phyloP scores from a whole-genome alignment of 2,329 filamentous ascomycete genomes.

The Penicillium expansum region DNA sequence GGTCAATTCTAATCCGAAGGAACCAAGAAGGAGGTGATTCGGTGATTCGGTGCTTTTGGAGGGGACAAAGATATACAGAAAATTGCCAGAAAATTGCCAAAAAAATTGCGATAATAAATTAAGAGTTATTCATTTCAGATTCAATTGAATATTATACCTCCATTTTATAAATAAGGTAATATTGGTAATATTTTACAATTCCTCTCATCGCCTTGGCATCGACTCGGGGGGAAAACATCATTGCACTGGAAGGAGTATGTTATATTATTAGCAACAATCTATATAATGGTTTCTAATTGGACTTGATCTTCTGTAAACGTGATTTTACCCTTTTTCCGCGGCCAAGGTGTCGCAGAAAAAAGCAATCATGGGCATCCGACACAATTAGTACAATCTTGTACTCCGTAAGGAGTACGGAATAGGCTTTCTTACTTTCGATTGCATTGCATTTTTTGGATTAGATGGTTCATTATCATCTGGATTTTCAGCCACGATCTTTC shows the following conservation, averaged over 20 bases:
- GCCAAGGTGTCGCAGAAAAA: neutral
- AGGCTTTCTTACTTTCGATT: neutral
- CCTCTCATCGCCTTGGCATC: neutral
- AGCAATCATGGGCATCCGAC: neutral
- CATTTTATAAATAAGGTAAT: neutral
- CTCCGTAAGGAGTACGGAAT: too few species aligned
- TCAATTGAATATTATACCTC: neutral
- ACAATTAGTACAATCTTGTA: neutral
- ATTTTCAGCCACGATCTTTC: neutral
- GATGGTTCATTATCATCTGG: neutral
- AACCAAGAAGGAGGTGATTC: neutral
- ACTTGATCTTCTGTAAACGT: neutral
- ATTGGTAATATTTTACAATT: neutral
- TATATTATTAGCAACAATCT: constrained; percentile 2
- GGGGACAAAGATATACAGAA: neutral
- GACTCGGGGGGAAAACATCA: neutral
- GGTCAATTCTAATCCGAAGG: constrained; percentile 1
- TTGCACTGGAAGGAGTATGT: neutral
- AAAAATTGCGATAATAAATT: neutral
- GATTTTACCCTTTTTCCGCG: neutral
- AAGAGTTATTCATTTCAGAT: neutral
- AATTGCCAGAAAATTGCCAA: neutral
- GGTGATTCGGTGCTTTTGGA: neutral
- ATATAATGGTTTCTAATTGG: neutral
- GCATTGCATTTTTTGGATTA: neutral